Evolutionary conservation across 106 monocot species (phyloP).

Genomic region (Amphibolis antarctica): DNA sequence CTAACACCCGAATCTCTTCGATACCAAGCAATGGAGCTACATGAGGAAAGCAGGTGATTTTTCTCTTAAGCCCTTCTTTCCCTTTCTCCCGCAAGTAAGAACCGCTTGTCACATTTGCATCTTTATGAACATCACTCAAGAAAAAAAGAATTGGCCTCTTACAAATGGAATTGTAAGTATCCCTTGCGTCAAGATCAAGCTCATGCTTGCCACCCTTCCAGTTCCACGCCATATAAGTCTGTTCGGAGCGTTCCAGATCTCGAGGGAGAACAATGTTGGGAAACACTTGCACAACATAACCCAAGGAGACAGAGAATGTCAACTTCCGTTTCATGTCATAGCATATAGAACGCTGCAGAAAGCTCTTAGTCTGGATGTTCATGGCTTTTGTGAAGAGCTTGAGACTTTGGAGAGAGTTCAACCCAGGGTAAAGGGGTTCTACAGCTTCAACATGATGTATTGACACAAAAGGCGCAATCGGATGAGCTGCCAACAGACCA

Average conservation of each 20-base stretch:
- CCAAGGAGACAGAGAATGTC: constrained; percentile 63
- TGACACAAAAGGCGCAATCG: constrained; percentile 66
- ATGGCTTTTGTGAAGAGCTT: constrained; percentile 74
- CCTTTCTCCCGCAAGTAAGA: constrained; percentile 32
- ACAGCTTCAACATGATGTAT: constrained; percentile 88
- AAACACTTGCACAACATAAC: constrained; percentile 81
- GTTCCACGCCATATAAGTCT: constrained; percentile 73
- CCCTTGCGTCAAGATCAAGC: constrained; percentile 86
- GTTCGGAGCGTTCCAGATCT: constrained; percentile 73
- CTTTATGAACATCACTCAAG: constrained; percentile 46
- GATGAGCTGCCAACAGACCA: constrained; percentile 82
- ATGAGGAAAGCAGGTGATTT: constrained; percentile 70
- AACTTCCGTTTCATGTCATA: constrained; percentile 42
- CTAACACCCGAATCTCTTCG: constrained; percentile 35
- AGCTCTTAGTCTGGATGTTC: constrained; percentile 38
- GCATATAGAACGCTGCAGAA: constrained; percentile 72
- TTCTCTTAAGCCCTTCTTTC: constrained; percentile 57
- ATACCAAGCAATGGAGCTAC: constrained; percentile 50
- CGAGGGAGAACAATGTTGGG: constrained; percentile 59
- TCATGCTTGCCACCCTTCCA: constrained; percentile 32
- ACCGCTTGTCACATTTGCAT: constrained; percentile 43
- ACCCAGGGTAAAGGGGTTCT: constrained; percentile 67
- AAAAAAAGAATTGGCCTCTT: constrained; percentile 67
- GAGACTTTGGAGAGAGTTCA: constrained; percentile 48
- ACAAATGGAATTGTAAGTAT: constrained; percentile 51